A percentile compares a stretch with the other conserved stretches of the same genome.
Evolutionary conservation across 2,329 filamentous ascomycete genomes (phyloP).

Genomic region (Arthrocladium fulminans): DNA sequence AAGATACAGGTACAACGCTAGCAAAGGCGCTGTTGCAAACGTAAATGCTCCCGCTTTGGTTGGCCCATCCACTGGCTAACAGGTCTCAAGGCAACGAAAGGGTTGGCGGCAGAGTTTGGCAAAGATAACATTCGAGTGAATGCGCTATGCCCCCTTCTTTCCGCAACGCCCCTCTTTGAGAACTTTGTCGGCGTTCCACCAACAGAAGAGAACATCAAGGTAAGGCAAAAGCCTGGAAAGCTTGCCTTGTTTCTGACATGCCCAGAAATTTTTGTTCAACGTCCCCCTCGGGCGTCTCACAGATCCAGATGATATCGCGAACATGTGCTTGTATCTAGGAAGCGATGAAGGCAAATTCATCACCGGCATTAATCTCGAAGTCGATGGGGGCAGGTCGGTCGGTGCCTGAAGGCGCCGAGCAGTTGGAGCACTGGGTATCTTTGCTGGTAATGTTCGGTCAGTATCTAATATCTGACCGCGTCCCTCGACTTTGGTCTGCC

Average conservation of each 20-base stretch:
- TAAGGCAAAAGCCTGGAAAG: neutral
- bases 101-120: conserved; percentile 43
- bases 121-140: conserved; percentile 41
- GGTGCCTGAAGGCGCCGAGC: conserved; percentile 4
- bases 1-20: conserved; percentile 32
- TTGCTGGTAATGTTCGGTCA: too few species aligned
- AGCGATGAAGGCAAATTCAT: conserved; percentile 12
- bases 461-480: too few species aligned
- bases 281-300: conserved; percentile 38
- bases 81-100: conserved; percentile 45
- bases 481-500: too few species aligned
- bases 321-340: conserved; percentile 58
- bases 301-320: conserved; percentile 54
- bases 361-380: conserved; percentile 7
- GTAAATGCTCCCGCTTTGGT: conserved; percentile 22
- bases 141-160: conserved; percentile 55
- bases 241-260: neutral
- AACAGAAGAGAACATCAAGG: conserved; percentile 35
- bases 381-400: conserved; percentile 9
- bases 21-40: conserved; percentile 38
- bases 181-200: conserved; percentile 34
- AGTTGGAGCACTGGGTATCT: too few species aligned
- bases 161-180: conserved; percentile 53
- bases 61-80: neutral
- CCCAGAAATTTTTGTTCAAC: conserved; percentile 33